Conservation (phyloP, 495 filamentous ascomycete species). For the Xylaria venustula region DNA sequence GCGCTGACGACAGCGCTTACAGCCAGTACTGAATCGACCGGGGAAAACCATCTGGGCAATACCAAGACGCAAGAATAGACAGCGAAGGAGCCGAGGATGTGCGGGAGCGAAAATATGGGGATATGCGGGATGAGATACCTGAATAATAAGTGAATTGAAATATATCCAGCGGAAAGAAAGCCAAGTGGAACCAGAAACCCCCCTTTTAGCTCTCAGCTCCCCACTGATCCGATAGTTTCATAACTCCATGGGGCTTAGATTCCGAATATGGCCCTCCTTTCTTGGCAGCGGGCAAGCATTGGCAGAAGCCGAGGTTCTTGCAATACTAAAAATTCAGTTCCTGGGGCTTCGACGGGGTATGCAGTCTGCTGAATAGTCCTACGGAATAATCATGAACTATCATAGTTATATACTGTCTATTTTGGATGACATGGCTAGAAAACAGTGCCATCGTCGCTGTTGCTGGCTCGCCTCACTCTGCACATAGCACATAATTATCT, state of each 20-base stretch:
- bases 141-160: background rate
- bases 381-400: too few relatives aligned
- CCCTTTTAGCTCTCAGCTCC: background rate
- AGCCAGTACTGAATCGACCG: constrained; percentile 22
- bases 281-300: constrained; percentile 1
- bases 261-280: background rate
- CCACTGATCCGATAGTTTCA: background rate
- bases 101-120: constrained; percentile 3
- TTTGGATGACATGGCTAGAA: background rate
- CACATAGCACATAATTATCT: background rate
- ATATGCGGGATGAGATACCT: background rate
- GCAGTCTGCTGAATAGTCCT: too few relatives aligned
- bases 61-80: background rate
- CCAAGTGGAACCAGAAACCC: background rate
- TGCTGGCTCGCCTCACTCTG: background rate
- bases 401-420: too few relatives aligned
- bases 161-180: background rate
- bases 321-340: too few relatives aligned
- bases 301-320: background rate
- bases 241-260: background rate
- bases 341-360: too few relatives aligned
- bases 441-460: background rate
- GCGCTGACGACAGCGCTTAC: constrained; percentile 21
- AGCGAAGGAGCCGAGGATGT: background rate
- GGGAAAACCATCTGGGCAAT: constrained; percentile 23